These are phyloP conservation scores for Suhomyces tanzawaensis DNA, from an alignment of 805 yeast species.

Conservation along the genomic window DNA sequence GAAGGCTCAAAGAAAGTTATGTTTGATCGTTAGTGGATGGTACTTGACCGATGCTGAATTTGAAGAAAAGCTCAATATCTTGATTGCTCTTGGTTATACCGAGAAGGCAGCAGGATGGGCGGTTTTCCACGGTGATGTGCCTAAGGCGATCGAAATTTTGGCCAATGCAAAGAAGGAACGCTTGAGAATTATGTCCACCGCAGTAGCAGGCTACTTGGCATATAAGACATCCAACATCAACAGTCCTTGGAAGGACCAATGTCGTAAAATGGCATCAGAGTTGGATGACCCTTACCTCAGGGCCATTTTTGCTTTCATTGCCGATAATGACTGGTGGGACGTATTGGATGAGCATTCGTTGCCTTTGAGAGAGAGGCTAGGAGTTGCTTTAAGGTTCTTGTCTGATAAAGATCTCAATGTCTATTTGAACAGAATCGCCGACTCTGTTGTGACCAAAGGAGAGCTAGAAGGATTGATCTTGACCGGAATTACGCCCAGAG, in stretches of 20 bases:
- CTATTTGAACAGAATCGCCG: conserved; percentile 68
- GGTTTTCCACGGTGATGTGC: conserved; percentile 85
- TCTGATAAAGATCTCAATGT: conserved; percentile 74
- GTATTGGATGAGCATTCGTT: conserved; percentile 86
- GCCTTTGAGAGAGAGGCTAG: conserved; percentile 83
- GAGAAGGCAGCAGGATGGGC: conserved; percentile 99
- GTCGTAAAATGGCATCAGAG: conserved; percentile 84
- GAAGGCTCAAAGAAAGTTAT: conserved; percentile 68
- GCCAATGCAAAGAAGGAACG: conserved; percentile 70
- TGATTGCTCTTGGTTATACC: conserved; percentile 57
- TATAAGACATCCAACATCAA: conserved; percentile 57
- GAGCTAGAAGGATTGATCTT: conserved; percentile 87
- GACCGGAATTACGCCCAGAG: conserved; percentile 88
- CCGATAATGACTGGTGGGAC: conserved; percentile 96
- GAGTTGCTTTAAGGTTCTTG: conserved; percentile 84
- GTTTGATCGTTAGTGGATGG: conserved; percentile 89
- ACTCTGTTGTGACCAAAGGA: conserved; percentile 70
- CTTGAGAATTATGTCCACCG: conserved; percentile 81
- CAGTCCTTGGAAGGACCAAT: conserved; percentile 90
- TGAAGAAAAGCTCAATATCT: conserved; percentile 59
- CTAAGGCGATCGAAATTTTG: conserved; percentile 75
- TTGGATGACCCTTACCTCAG: conserved; percentile 85
- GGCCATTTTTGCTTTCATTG: conserved; percentile 89
- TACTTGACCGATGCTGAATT: conserved; percentile 73
- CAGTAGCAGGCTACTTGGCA: conserved; percentile 85